A percentile compares a stretch with the other conserved stretches of the same genome.
Evolutionary conservation across 352 stramenopile species (phyloP).

Genomic region (Globisporangium barbulae): DNA sequence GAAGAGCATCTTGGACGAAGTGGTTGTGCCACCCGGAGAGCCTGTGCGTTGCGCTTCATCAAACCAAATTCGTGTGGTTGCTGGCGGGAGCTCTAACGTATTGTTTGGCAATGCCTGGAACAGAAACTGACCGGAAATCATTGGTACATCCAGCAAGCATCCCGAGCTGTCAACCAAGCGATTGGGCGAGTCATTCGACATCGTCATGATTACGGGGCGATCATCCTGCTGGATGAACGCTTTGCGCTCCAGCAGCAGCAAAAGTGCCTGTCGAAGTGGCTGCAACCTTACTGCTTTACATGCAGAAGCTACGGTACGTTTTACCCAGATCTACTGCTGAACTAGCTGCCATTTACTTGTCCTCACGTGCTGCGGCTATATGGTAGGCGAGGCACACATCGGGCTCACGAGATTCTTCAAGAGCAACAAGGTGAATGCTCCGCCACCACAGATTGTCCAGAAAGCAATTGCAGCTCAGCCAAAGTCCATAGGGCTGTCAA

Average conservation of each 20-base stretch:
- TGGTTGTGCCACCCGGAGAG: slow-evolving; percentile 49
- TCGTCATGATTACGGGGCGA: slow-evolving; percentile 96
- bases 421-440: slow-evolving; percentile 50
- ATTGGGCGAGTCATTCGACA: slow-evolving; percentile 99
- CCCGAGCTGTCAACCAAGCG: slow-evolving; percentile 98
- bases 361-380: background rate
- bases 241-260: slow-evolving; percentile 91
- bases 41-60: slow-evolving; percentile 29
- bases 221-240: slow-evolving; percentile 97
- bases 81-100: background rate
- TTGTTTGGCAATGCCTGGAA: background rate
- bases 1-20: slow-evolving; percentile 94
- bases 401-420: slow-evolving; percentile 83
- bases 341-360: background rate
- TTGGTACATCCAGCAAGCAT: slow-evolving; percentile 99
- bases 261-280: slow-evolving; percentile 94
- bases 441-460: slow-evolving; percentile 17
- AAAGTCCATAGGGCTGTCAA: slow-evolving; percentile 42
- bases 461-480: slow-evolving; percentile 23
- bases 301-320: slow-evolving; percentile 61
- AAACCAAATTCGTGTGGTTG: background rate
- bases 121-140: slow-evolving; percentile 93
- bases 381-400: slow-evolving; percentile 75
- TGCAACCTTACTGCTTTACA: slow-evolving; percentile 79
- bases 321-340: background rate